Evolutionary conservation across 768 basidiomycete species (phyloP).

Genomic region (Hortiboletus flavorubellus): DNA sequence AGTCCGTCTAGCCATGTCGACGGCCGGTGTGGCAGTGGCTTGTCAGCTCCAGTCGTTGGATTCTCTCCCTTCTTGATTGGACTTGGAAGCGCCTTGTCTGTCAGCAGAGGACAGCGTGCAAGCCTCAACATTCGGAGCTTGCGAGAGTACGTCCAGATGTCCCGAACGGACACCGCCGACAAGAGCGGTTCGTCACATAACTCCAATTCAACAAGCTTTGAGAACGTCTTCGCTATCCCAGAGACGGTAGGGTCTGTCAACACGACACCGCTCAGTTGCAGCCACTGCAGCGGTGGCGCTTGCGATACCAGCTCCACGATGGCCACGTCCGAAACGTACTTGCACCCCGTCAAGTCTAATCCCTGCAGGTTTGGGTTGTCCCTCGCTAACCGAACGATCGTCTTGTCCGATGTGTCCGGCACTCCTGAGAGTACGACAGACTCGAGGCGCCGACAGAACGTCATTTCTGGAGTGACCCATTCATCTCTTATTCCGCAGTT

Average conservation of each 20-base stretch:
- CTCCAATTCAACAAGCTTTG: slow-evolving; percentile 79
- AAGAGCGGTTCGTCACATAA: slow-evolving; percentile 65
- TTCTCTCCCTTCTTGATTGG: slow-evolving; percentile 35
- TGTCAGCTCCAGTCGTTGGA: slow-evolving; percentile 33
- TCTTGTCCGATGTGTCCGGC: slow-evolving; percentile 62
- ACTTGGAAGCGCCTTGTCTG: slow-evolving; percentile 77
- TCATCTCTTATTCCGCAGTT: slow-evolving; percentile 50
- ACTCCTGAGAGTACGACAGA: slow-evolving; percentile 69
- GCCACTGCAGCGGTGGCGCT: slow-evolving; percentile 65
- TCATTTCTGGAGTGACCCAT: slow-evolving; percentile 54
- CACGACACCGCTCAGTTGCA: slow-evolving; percentile 67
- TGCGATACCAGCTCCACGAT: slow-evolving; percentile 68
- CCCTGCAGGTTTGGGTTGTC: slow-evolving; percentile 67
- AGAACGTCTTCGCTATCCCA: slow-evolving; percentile 70
- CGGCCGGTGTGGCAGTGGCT: slow-evolving; percentile 55
- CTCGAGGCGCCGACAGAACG: slow-evolving; percentile 61
- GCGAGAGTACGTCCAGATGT: slow-evolving; percentile 79
- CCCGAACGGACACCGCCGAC: slow-evolving; percentile 66
- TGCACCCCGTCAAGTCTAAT: slow-evolving; percentile 74
- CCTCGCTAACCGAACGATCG: slow-evolving; percentile 59
- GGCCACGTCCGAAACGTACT: slow-evolving; percentile 71
- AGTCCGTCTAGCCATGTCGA: slow-evolving; percentile 58
- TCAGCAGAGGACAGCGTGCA: slow-evolving; percentile 71
- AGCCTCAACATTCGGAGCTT: slow-evolving; percentile 74
- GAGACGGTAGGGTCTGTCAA: slow-evolving; percentile 61